Conservation (phyloP, 2,329 filamentous ascomycete genomes). For the Fusarium sp. region DNA sequence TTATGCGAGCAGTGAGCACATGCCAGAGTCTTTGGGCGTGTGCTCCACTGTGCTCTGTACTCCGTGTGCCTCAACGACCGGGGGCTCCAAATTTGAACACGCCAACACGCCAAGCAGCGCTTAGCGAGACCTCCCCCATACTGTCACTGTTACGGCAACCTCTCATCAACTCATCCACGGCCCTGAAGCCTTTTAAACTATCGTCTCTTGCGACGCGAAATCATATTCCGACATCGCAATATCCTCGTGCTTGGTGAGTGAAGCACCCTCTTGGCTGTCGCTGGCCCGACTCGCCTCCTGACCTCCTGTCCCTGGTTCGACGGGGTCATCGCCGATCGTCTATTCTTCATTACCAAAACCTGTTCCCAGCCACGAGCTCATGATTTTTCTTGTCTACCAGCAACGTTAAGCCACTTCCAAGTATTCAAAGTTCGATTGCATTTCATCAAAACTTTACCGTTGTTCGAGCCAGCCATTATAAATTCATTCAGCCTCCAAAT, state of each 20-base stretch:
- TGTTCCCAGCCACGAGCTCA: slow-evolving; percentile 41
- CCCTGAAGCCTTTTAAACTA: slow-evolving; percentile 30
- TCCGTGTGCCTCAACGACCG: slow-evolving; percentile 40
- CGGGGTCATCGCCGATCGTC: slow-evolving; percentile 35
- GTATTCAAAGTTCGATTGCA: slow-evolving; percentile 23
- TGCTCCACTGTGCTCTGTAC: slow-evolving; percentile 48
- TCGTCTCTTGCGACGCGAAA: slow-evolving; percentile 45
- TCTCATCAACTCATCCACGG: slow-evolving; percentile 48
- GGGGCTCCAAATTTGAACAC: slow-evolving; percentile 49
- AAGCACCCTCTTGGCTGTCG: slow-evolving; percentile 31
- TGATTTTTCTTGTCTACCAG: slow-evolving; percentile 37
- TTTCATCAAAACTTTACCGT: slow-evolving; percentile 12
- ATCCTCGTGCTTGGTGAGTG: slow-evolving; percentile 45
- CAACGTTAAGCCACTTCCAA: slow-evolving; percentile 24
- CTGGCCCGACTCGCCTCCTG: slow-evolving; percentile 34
- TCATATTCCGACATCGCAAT: slow-evolving; percentile 44
- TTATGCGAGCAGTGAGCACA: slow-evolving; percentile 46
- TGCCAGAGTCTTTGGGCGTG: slow-evolving; percentile 48
- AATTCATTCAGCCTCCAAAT: slow-evolving; percentile 8
- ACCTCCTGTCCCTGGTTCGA: slow-evolving; percentile 17
- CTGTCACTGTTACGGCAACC: slow-evolving; percentile 47
- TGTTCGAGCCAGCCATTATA: slow-evolving; percentile 12
- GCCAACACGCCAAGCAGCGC: slow-evolving; percentile 51
- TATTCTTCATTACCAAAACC: slow-evolving; percentile 37
- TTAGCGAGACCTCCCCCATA: slow-evolving; percentile 49